Evolutionary conservation across 495 filamentous ascomycete genomes (phyloP), one percentile per base, ranked within the genome.

Genomic region (Podospora anserina): DNA sequence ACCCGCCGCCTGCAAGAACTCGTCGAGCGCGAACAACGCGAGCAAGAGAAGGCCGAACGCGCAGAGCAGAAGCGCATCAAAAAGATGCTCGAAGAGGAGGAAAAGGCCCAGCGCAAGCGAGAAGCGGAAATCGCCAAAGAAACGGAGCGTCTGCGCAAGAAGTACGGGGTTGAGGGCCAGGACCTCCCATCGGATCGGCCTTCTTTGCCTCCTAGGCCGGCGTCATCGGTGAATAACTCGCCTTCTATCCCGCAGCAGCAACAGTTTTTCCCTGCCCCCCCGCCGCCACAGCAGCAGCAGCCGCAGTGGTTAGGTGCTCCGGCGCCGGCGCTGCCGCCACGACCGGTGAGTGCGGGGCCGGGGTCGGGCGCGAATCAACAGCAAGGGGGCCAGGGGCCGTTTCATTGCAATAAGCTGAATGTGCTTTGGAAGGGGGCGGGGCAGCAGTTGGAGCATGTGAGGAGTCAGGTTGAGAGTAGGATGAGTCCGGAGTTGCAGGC

Each of bases 91-190:
- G 90, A 91, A 55, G 87, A 90, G 5, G 93, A 97, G 77, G 90
- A 92, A 32, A 86, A 87, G 49, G 88, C 89, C 34, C 85, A 83
- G 0, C 82, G 83, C n/a, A 80, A 83, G 30, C 86, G 86, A 30
- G 86, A 96, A 65, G 87, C 85, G 2, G 92, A 92, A 70, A 81
- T 97, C 16, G 90, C 91, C 26, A 87, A 88, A 66, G 95, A 98
- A 78, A 98, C 95, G 0, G 91, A 94, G 73, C 84, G 94, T 3
- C 77, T 99, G 11, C 84, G 88, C 58, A 86, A 85, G 70, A 70
- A 91, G 64, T 97, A 94, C 74, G 92, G 91, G 49, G 82, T 83
- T 66, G 73, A 77, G 59, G 82, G 82, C 0, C 82, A 84, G 71
- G 72, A 79, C 30, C 74, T 82, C 9, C 76, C 77, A 9, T 71